Percentiles rank a stretch among this genome's conserved stretches.
Conservation (phyloP, 108 stramenopile species). For the Thalassiosira profunda region DNA sequence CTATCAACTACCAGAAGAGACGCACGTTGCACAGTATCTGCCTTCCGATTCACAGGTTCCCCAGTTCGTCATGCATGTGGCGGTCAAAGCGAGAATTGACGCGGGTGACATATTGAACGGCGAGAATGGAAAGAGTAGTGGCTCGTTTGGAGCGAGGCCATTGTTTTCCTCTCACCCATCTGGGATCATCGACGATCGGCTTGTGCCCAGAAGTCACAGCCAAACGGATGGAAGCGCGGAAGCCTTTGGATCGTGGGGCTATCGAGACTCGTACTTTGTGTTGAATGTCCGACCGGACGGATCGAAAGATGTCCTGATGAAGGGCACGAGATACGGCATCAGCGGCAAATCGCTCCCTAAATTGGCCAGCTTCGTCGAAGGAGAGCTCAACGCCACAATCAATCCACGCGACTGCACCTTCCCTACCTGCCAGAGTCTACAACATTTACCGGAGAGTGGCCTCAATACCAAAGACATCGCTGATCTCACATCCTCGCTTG, state of each 20-base stretch:
- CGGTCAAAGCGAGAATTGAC: conserved; percentile 35
- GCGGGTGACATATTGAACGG: background rate
- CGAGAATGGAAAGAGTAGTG: background rate
- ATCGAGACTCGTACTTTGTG: conserved; percentile 78
- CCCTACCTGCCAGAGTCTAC: background rate
- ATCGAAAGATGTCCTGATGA: conserved; percentile 67
- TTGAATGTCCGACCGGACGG: conserved; percentile 48
- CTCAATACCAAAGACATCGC: conserved; percentile 12
- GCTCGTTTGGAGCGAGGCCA: background rate
- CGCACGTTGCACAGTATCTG: conserved; percentile 65
- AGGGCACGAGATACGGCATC: conserved; percentile 71
- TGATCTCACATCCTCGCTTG: conserved; percentile 21
- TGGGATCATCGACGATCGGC: background rate
- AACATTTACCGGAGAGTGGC: conserved; percentile 8
- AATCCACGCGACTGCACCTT: conserved; percentile 52
- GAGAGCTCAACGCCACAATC: conserved; percentile 63
- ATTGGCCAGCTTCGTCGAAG: conserved; percentile 80
- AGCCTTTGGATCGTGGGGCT: conserved; percentile 90
- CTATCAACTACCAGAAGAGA: conserved; percentile 48
- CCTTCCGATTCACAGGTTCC: conserved; percentile 39
- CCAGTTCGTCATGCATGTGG: conserved; percentile 52
- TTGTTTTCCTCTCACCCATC: conserved; percentile 4
- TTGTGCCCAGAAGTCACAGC: background rate
- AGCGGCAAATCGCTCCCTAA: conserved; percentile 59
- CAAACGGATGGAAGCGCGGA: conserved; percentile 39